Conservation (phyloP, 768 basidiomycete species). For the Amanita pallidorosea region DNA sequence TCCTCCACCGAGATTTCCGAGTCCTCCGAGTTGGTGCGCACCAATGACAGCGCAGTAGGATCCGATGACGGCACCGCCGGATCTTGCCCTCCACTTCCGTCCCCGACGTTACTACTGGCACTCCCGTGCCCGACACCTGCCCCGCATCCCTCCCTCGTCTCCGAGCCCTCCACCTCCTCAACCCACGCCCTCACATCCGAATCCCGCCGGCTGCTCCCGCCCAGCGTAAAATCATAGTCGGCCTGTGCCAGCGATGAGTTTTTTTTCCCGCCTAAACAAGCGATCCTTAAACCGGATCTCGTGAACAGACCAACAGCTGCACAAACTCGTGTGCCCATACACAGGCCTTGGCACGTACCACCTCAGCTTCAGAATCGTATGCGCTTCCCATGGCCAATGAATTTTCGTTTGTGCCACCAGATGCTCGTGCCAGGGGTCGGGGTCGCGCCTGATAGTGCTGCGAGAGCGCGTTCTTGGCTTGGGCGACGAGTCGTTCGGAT, state of each 20-base stretch:
- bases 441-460: neutral
- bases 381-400: no score
- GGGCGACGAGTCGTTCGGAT: neutral
- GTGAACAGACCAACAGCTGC: neutral
- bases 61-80: neutral
- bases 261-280: no score
- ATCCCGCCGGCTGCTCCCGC: neutral
- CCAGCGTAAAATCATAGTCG: neutral
- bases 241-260: neutral
- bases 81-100: neutral
- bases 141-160: neutral
- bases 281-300: neutral
- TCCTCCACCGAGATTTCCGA: neutral
- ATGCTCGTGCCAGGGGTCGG: no score
- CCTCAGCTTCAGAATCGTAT: no score
- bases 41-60: neutral
- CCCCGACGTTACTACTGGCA: neutral
- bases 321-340: neutral
- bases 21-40: no score
- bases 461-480: neutral
- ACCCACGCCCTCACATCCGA: conserved; percentile 1
- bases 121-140: neutral
- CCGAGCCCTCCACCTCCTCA: neutral
- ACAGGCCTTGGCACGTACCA: no score
- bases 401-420: no score